phyloP scores from a whole-genome alignment of 2,329 filamentous ascomycete genomes.

The Apiospora sp. region DNA sequence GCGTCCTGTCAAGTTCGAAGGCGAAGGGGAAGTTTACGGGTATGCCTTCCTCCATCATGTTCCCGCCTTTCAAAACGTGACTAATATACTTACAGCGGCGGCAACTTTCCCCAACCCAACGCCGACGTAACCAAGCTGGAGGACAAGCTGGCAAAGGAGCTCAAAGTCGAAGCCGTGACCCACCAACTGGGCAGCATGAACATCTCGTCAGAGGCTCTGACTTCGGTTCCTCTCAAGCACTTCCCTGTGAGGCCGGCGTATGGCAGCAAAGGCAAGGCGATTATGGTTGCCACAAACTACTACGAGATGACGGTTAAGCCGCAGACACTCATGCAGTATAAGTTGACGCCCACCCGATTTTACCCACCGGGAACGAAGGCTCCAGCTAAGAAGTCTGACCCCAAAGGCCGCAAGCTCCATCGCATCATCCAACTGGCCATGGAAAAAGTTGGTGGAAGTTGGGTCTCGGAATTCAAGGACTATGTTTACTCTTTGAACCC shows the following conservation, averaged over 20 bases:
- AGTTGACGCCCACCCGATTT: conserved; percentile 45
- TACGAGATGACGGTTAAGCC: conserved; percentile 53
- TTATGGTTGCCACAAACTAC: conserved; percentile 63
- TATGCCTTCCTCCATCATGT: not conserved
- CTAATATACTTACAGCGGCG: conserved; percentile 22
- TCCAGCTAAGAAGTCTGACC: conserved; percentile 23
- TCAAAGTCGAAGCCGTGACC: conserved; percentile 41
- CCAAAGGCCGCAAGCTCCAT: conserved; percentile 54
- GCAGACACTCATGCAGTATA: conserved; percentile 54
- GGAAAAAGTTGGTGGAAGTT: conserved; percentile 43
- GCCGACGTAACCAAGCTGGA: conserved; percentile 48
- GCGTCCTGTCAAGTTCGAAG: conserved; percentile 35
- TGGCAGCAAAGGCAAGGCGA: conserved; percentile 50
- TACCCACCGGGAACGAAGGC: conserved; percentile 26
- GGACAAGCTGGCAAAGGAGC: conserved; percentile 47
- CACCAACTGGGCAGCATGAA: conserved; percentile 48
- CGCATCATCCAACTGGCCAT: conserved; percentile 51
- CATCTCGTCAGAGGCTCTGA: conserved; percentile 30
- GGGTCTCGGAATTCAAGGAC: conserved; percentile 60
- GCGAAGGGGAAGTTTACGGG: conserved; percentile 32
- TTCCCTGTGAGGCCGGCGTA: conserved; percentile 60
- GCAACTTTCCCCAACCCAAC: conserved; percentile 39
- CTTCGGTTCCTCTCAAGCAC: conserved; percentile 22
- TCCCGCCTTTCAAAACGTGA: not conserved
- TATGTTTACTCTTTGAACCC: conserved; percentile 52